Evolutionary conservation across 352 stramenopile genomes (phyloP), one percentile per base, ranked within the genome.

Genomic region (Blastocystis sp.): DNA sequence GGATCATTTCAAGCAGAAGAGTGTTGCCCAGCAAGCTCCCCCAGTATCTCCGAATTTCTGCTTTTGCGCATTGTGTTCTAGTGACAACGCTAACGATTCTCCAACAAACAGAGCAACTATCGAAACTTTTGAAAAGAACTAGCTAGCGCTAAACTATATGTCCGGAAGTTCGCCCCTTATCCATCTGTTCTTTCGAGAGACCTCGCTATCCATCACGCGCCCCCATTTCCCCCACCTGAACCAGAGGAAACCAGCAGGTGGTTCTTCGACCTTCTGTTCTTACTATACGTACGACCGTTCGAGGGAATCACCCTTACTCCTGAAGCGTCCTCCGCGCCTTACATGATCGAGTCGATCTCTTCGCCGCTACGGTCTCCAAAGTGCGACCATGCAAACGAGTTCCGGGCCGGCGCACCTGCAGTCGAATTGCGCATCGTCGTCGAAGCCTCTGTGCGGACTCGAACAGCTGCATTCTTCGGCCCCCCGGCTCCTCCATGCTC

Each of bases 341-440:
- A 84, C 74, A 84, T 38, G 21, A 66, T 70, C 53, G 61, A 43
- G 52, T 84, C 74, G 34, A 84, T 67, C 56, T 84, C 74, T 19
- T 84, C 56, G 0, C 64, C 64, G n/a, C 23, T 62, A 19, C 43
- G 23, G n/a, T 84, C 74, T 0, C 19, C 56, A 34, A 84, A 84
- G 2, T 34, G 19, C 1, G 38, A 41, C 74, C 74, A 84, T 21
- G 59, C 48, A 48, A 84, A 70, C 10, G 48, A 56, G 5, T 7
- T 17, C 5, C 14, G 48, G 5, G 48, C 14, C 48, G 48, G 65
- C 56, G 9, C 40, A 17, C 40, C 45, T 38, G 17, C 0, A 43
- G 10, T 64, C 71, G 21, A 67, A 62, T 2, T 40, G 38, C 9
- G 60, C 60, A 65, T 81, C 71, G 1, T 65, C 71, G 60, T 40